These are phyloP conservation scores for Aspergillus awamori DNA, from an alignment of 2,329 filamentous ascomycete species.

Conservation along the genomic window DNA sequence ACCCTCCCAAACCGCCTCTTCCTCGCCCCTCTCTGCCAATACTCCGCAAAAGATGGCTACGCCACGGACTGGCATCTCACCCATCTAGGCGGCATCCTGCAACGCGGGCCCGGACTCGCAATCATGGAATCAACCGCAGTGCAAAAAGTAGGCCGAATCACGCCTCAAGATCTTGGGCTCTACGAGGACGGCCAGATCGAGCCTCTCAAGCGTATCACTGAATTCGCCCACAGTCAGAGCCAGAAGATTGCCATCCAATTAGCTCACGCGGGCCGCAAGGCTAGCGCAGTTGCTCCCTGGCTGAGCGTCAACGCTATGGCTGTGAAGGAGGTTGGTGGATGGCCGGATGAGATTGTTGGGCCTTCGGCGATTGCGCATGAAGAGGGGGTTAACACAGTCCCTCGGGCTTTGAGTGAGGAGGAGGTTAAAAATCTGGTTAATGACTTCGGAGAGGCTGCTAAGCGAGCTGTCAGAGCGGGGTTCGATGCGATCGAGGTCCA, in stretches of 20 bases:
- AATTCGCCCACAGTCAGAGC: constrained; percentile 78
- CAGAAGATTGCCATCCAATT: constrained; percentile 80
- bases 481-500: constrained; percentile 38
- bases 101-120: constrained; percentile 72
- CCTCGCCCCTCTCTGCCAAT: constrained; percentile 63
- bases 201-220: constrained; percentile 67
- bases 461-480: constrained; percentile 37
- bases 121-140: constrained; percentile 80
- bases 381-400: constrained; percentile 9
- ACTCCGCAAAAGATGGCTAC: constrained; percentile 70
- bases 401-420: constrained; percentile 30
- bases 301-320: constrained; percentile 41
- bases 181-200: constrained; percentile 84
- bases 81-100: constrained; percentile 76
- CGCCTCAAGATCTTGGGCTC: constrained; percentile 62
- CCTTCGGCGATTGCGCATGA: constrained; percentile 18
- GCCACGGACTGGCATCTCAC: constrained; percentile 79
- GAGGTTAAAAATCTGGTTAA: constrained; percentile 40
- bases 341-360: constrained; percentile 36
- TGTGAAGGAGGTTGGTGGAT: constrained; percentile 56
- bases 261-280: constrained; percentile 73
- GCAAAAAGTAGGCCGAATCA: constrained; percentile 75
- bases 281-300: constrained; percentile 59
- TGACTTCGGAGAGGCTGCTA: constrained; percentile 28
- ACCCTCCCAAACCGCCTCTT: constrained; percentile 55